These are phyloP conservation scores for Hymenoscyphus scutula DNA, from an alignment of 2,329 filamentous ascomycete genomes.

Conservation along the genomic window DNA sequence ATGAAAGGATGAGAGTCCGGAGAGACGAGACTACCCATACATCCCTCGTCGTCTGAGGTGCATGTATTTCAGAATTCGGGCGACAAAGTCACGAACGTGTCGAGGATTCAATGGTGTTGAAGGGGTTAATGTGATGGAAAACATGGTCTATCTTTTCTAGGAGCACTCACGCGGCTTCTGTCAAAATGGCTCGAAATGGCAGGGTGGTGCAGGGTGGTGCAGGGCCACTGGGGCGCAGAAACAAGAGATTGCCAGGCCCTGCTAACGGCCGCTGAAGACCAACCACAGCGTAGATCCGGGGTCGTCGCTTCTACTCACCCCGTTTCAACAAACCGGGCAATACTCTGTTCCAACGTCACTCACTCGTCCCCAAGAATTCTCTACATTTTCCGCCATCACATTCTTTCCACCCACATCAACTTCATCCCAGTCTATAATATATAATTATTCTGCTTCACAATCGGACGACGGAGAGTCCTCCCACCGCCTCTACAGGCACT, in stretches of 20 bases:
- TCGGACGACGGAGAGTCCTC: background rate
- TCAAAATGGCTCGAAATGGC: background rate
- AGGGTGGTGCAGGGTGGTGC: too few species aligned
- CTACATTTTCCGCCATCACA: background rate
- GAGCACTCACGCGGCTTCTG: background rate
- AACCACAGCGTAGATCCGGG: constrained; percentile 3
- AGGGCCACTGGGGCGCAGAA: too few species aligned
- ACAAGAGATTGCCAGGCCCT: background rate
- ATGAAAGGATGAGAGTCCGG: background rate
- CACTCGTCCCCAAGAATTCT: background rate
- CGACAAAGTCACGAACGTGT: background rate
- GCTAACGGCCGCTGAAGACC: background rate
- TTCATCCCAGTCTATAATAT: background rate
- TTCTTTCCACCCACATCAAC: background rate
- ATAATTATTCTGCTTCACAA: background rate
- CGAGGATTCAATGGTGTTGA: too few species aligned
- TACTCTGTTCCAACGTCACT: constrained; percentile 3
- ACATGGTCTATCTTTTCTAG: too few species aligned
- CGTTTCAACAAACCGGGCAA: background rate
- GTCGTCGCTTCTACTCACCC: background rate
- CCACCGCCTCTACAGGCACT: background rate
- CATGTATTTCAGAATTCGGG: background rate
- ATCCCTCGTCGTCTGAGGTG: background rate
- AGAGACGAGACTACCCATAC: too few species aligned
- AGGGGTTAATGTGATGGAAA: too few species aligned